These are phyloP conservation scores for Choiromyces venosus DNA, from an alignment of 495 filamentous ascomycete genomes.

Conservation along the genomic window DNA sequence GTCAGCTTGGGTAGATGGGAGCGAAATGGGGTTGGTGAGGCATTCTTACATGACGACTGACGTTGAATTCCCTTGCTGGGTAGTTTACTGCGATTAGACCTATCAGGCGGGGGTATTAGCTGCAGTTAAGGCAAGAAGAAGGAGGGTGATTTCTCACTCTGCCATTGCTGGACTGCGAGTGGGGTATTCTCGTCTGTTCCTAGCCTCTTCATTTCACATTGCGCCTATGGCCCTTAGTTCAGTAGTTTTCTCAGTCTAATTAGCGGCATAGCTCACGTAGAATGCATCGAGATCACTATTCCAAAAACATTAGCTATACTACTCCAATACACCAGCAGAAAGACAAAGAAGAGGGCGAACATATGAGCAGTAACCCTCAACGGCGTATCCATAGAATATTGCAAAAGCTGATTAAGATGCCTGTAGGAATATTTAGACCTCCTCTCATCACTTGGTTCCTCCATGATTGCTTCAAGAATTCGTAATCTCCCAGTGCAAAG, in stretches of 20 bases:
- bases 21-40: conserved; percentile 36
- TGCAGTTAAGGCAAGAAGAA: conserved; percentile 46
- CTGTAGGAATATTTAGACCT: conserved; percentile 58
- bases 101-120: conserved; percentile 30
- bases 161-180: conserved; percentile 87
- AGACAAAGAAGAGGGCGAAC: conserved; percentile 11
- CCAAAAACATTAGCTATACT: neutral
- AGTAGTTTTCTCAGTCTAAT: neutral
- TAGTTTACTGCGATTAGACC: conserved; percentile 96
- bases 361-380: conserved; percentile 85
- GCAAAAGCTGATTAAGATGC: conserved; percentile 68
- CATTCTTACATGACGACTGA: conserved; percentile 61
- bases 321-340: neutral
- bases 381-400: conserved; percentile 65
- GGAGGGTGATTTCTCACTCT: conserved; percentile 28
- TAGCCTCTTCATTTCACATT: conserved; percentile 87
- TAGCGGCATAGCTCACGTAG: conserved; percentile 49
- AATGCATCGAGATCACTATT: conserved; percentile 83
- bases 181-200: conserved; percentile 67
- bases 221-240: conserved; percentile 50
- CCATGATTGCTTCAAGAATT: neutral
- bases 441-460: neutral
- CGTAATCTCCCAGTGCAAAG: neutral
- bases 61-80: conserved; percentile 71
- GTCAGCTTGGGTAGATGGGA: neutral